Base-by-base conservation (phyloP, 441 rosid genomes). In the Macaranga tanarius region DNA sequence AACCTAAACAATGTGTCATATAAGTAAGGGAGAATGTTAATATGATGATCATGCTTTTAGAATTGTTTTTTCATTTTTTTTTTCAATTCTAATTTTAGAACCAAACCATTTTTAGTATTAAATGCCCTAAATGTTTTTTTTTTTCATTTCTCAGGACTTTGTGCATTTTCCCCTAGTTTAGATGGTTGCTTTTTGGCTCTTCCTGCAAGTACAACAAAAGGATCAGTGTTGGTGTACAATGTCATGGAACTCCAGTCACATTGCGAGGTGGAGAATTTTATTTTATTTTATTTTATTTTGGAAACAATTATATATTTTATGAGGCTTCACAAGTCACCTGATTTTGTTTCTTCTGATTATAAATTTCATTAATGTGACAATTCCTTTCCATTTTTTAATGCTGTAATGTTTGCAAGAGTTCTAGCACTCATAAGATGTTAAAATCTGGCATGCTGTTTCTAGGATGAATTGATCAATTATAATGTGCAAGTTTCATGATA, bases 141-240 rank as follows among this genome's bases (percentile, higher is more conserved):
- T 57, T 75, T 47, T 19, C 8, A 58, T 70, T 52, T 38, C 58
- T 52, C 82, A 93, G 98, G 97, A 74, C 87, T 93, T 60, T 86
- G 89, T 84, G 98, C 93, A 62, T 90, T 93, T 82, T 92, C 98
- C 61, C 91, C 98, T 65, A 72, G 81, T 84, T 79, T 76, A 75
- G 96, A 90, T 67, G 95, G 89, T 58, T 93, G 98, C 86, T 93
- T 88, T 84, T 84, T 92, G 78, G 98, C 98, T 74, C 85, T 93
- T 82, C 98, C 98, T 57, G 95, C 98, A 57, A 92, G 96, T 81
- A 68, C 79, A 10, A 79, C 86, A 13, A 90, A 83, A 86, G 98
- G 98, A 81, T 83, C 91, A 65, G 95, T 92, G 65, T 75, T 92
- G 84, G 82, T 93, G 71, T 93, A 93, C 85, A 93, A 92, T 73